Evolutionary conservation across 495 filamentous ascomycete genomes (phyloP).

Genomic region (Pyrenula massariospora): DNA sequence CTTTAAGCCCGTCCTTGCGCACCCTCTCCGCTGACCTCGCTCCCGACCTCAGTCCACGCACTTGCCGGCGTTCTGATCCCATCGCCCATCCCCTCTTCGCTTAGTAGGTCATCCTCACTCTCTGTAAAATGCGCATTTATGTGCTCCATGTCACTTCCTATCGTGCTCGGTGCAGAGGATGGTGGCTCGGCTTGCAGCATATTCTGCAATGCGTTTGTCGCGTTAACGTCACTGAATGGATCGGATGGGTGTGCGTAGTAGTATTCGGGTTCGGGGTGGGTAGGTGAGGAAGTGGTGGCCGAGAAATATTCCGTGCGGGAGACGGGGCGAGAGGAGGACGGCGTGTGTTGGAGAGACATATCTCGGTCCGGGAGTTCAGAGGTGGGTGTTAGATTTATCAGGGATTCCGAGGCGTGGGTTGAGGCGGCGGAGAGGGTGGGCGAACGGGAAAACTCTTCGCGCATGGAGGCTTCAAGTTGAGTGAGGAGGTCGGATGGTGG

Average conservation of each 20-base stretch:
- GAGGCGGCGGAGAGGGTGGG: slow-evolving; percentile 21
- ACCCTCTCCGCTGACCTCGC: slow-evolving; percentile 49
- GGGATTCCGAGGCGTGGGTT: slow-evolving; percentile 25
- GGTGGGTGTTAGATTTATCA: slow-evolving; percentile 34
- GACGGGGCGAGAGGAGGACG: slow-evolving; percentile 4
- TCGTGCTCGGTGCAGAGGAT: slow-evolving; percentile 23
- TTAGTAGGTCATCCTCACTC: slow-evolving; percentile 45
- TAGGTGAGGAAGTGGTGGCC: slow-evolving; percentile 5
- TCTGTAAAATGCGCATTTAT: slow-evolving; percentile 12
- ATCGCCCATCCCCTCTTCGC: slow-evolving; percentile 50
- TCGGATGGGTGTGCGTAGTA: slow-evolving; percentile 23
- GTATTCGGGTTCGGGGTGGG: slow-evolving; percentile 17
- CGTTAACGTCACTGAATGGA: slow-evolving; percentile 17
- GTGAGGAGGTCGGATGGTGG: slow-evolving; percentile 2
- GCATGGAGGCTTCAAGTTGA: slow-evolving; percentile 1
- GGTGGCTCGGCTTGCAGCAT: slow-evolving; percentile 13
- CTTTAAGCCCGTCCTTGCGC: slow-evolving; percentile 18
- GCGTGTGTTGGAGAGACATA: not conserved
- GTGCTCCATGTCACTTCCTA: slow-evolving; percentile 25
- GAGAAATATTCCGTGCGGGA: slow-evolving; percentile 8
- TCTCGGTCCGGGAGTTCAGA: slow-evolving; percentile 23
- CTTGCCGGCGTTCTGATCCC: slow-evolving; percentile 54
- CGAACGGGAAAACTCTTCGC: slow-evolving; percentile 7
- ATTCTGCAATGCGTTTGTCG: slow-evolving; percentile 17
- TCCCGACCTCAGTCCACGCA: slow-evolving; percentile 66